Base-by-base conservation (phyloP, 2,329 filamentous ascomycete genomes). In the Claviceps sorghi region DNA sequence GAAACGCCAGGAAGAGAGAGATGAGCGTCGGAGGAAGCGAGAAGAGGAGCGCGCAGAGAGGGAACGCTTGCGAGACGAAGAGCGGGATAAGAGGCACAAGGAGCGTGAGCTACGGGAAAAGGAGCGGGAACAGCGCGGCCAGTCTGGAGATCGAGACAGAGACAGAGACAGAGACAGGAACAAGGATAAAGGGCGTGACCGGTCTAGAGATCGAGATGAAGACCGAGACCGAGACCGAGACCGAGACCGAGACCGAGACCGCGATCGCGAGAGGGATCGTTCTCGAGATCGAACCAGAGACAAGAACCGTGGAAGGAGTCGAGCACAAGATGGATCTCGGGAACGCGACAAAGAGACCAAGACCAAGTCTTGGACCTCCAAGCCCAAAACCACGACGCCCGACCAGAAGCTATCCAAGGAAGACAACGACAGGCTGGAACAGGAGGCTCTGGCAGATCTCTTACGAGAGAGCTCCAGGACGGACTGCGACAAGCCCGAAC, bases 1-100 rank as follows among this genome's bases (percentile, higher is more conserved):
- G 4, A 74, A 74, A 57, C 69, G 74, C 7, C 72, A 74, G 53
- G 72, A 71, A 52, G 74, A 77, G 56, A 65, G 74, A 53, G 74
- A 77, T 44, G 74, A 74, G 32, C 68, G 74, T 32, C 66, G 72
- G 26, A 66, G 66, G 43, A 74, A 74, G 67, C 67, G 77, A 56
- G 67, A 83, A 66, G 65, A 76, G 62, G 72, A 79, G 61, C 62
- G 75, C 48, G 74, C 80, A 48, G 78, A 82, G 52, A 73, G 78
- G 61, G 75, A 76, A 54, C 67, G 66, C 10, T 62, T 70, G 22
- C 65, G 70, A 19, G 70, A 72, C 46, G 58, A 66, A 34, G 66
- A 70, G 49, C 62, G 67, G 48, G 67, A 69, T n/a, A 66, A 67
- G 53, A 61, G 67, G 42, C 68, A 69, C 52, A 65, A 69, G 57